Evolutionary conservation across 148 eudicot species (phyloP).

Genomic region (Cornus controversa): DNA sequence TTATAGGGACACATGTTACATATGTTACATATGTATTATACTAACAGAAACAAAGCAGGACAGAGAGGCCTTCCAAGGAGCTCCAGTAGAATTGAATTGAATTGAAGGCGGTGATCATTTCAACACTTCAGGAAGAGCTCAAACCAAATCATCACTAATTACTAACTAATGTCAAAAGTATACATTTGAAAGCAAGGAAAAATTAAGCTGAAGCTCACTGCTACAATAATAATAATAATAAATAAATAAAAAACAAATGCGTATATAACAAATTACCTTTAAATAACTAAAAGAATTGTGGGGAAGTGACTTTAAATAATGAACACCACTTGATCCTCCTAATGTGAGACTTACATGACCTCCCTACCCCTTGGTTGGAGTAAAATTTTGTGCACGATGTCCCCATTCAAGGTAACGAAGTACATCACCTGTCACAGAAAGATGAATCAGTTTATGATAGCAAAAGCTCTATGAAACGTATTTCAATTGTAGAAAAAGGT

Average conservation of each 20-base stretch:
- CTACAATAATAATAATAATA: background rate
- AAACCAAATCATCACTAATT: background rate
- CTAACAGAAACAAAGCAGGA: no score
- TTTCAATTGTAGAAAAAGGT: background rate
- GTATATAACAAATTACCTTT: background rate
- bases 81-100: background rate
- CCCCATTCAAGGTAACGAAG: slow-evolving; percentile 41
- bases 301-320: background rate
- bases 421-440: slow-evolving; percentile 39
- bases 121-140: background rate
- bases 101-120: background rate
- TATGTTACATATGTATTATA: no score
- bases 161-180: background rate
- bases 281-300: background rate
- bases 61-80: background rate
- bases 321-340: background rate
- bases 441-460: background rate
- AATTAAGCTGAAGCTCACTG: background rate
- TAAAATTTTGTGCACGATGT: slow-evolving; percentile 22
- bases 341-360: slow-evolving; percentile 23
- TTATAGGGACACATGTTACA: no score
- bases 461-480: background rate
- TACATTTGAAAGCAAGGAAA: background rate
- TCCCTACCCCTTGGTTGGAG: slow-evolving; percentile 41
- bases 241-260: background rate